A percentile compares a stretch with the other conserved stretches of the same genome.
phyloP scores from a whole-genome alignment of 2,329 filamentous ascomycete genomes.

The Cladobotryum protrusum region DNA sequence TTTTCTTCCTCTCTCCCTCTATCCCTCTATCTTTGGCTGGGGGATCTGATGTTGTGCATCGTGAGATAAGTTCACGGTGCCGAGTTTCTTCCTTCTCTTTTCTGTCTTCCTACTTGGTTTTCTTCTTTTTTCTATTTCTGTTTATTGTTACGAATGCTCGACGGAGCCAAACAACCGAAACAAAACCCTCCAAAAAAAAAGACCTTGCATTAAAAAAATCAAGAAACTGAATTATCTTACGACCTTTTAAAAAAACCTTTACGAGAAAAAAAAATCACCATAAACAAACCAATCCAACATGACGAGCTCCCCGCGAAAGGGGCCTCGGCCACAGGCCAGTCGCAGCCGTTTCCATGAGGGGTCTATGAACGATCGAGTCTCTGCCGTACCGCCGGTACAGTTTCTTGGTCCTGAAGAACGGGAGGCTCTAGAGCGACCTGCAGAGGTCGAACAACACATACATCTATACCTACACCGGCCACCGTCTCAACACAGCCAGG shows the following conservation, averaged over 20 bases:
- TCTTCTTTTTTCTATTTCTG: not conserved
- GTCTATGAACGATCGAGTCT: constrained; percentile 78
- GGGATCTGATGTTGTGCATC: no score
- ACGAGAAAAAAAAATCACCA: no score
- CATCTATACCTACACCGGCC: not conserved
- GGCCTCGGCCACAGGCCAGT: constrained; percentile 25
- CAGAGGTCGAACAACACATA: constrained; percentile 7
- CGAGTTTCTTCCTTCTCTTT: not conserved
- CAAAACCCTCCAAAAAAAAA: not conserved
- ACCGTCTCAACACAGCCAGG: constrained; percentile 2
- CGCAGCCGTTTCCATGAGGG: constrained; percentile 65
- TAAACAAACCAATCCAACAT: not conserved
- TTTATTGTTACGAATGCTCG: no score
- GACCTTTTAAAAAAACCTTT: no score
- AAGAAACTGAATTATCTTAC: no score
- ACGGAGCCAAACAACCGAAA: no score
- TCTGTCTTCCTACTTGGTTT: not conserved
- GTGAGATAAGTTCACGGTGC: no score
- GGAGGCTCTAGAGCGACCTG: constrained; percentile 25
- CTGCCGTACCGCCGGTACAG: constrained; percentile 61
- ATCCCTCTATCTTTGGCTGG: not conserved
- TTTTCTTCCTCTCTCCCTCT: not conserved
- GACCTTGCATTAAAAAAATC: not conserved
- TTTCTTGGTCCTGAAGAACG: constrained; percentile 48
- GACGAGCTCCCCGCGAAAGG: constrained; percentile 25